Percentiles rank a stretch among this genome's conserved stretches.
Evolutionary conservation across 2,329 filamentous ascomycete species (phyloP).

Genomic region (Bimuria novae-zelandiae): DNA sequence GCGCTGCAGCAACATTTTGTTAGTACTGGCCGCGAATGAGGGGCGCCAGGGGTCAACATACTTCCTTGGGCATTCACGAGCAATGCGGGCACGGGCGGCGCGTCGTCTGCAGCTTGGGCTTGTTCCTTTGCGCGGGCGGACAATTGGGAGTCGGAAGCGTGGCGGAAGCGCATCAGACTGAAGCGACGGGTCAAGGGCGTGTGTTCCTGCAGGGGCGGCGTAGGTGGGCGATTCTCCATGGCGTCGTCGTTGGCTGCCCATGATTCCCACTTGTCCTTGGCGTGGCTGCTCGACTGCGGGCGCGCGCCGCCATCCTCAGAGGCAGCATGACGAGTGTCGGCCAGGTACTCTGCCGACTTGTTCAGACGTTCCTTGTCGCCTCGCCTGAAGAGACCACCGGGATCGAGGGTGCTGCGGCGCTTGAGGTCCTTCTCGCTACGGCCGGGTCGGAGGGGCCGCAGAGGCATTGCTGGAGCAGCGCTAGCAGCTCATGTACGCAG

Average conservation of each 20-base stretch:
- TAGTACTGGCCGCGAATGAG: constrained; percentile 24
- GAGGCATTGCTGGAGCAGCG: constrained; percentile 43
- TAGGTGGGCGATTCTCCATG: constrained; percentile 29
- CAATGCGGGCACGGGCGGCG: constrained; percentile 50
- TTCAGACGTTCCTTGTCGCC: constrained; percentile 31
- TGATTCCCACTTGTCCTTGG: constrained; percentile 21
- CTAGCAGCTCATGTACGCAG: constrained; percentile 44
- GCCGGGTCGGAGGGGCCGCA: constrained; percentile 44
- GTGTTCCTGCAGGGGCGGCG: constrained; percentile 41
- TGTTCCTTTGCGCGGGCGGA: constrained; percentile 71
- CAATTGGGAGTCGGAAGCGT: constrained; percentile 91
- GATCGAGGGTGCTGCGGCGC: constrained; percentile 52
- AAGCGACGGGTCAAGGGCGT: constrained; percentile 57
- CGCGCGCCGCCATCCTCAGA: constrained; percentile 42
- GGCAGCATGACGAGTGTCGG: constrained; percentile 30
- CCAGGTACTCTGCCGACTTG: constrained; percentile 33
- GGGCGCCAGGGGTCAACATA: constrained; percentile 16
- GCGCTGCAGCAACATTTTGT: constrained; percentile 47
- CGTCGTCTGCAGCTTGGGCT: constrained; percentile 62
- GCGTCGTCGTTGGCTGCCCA: constrained; percentile 22
- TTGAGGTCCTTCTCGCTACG: constrained; percentile 49
- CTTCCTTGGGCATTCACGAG: constrained; percentile 32
- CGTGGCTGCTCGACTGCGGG: constrained; percentile 28
- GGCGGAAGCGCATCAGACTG: constrained; percentile 79
- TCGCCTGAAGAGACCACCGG: constrained; percentile 43